Evolutionary conservation across 306 rosid species (phyloP), one percentile per base, ranked within the genome.

Genomic region (Quercus dentata): DNA sequence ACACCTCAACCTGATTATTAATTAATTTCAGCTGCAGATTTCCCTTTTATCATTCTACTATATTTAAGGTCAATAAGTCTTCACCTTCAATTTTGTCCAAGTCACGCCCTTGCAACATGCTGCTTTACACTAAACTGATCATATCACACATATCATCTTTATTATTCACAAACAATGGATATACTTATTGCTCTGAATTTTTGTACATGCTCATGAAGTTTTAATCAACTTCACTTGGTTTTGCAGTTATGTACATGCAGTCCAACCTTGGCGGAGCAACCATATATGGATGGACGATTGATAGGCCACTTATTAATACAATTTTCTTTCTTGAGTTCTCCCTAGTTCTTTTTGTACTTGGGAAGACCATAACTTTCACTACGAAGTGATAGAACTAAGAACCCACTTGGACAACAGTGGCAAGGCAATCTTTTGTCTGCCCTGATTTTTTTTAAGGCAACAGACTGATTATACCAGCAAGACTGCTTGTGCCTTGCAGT

Each of bases 321-420:
- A 20, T 88, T 59, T 80, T 85, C 69, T 88, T 88, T 35, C 10
- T 88, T 2, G 91, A 88, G 84, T 78, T 88, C 54, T 75, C 91
- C 0, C 77, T 85, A 4, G 85, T 79, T 74, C 83, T 80, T 19
- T 88, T 88, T 21, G 89, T 88, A 27, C 28, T 27, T 0, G 91
- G 91, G 38, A 83, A 88, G 65, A 88, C 91, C 2, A 72, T 88
- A 76, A 76, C 85, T 56, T 79, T 84, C 74, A 44, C 70, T 5
- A 59, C 79, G 14, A 6, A 18, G 56, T 81, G 76, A 79, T 35
- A 1, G 52, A 27, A 21, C 33, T 61, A 35, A 0, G 11, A 31
- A 20, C n/a, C 6, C 28, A n/a, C 63, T 57, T 57, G 0, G 63
- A 57, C 14, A 20, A 20, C 31, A 59, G 31, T 23, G 31, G 18